Base-by-base conservation (phyloP, 1,284 basidiomycete species). In the Papiliotrema fonsecae region DNA sequence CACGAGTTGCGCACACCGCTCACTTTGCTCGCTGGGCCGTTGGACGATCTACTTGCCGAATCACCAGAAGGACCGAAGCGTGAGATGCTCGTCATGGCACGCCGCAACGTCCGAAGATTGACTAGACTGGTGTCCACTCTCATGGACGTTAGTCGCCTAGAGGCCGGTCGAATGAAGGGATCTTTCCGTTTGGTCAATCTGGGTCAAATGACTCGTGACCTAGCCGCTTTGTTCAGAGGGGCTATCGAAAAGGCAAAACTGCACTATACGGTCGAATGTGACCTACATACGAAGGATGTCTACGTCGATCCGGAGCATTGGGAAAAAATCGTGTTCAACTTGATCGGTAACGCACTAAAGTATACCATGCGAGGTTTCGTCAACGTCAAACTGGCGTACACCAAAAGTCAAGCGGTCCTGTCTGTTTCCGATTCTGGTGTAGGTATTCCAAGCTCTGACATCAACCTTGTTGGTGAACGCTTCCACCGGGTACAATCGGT, bases 321-420 rank as follows among this genome's bases (percentile, higher is more conserved):
- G 70, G 76, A 77, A 47, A 77, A 76, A 55, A 67, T 76, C 49
- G 55, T 73, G 14, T 74, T 69, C 62, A 74, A 73, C 43, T 55
- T 76, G 2, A 58, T 75, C 41, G 67, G 65, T 3, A 76, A 76
- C 51, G 72, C 69, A 4, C 52, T 73, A 52, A 70, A 72, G 55
- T 72, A 70, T 45, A 73, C 71, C 0, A 50, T 63, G 52, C 27
- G 48, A 7, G 71, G 70, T 18, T 61, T 47, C 18, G 54, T 71
- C 1, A 48, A 41, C 11, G 60, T 73, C 18, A 47, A 32, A 1
- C 49, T 72, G 13, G 36, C 34, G 1, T 74, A 73, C 39, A 36
- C 38, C 1, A 27, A 34, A 0, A 39, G 42, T 13, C 55, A 67
- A 22, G 67, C 62, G 1, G 51, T 66, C 2, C 42, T 75, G 5